Base-by-base conservation (phyloP, 2,329 filamentous ascomycete genomes). In the Penicillium sp. region DNA sequence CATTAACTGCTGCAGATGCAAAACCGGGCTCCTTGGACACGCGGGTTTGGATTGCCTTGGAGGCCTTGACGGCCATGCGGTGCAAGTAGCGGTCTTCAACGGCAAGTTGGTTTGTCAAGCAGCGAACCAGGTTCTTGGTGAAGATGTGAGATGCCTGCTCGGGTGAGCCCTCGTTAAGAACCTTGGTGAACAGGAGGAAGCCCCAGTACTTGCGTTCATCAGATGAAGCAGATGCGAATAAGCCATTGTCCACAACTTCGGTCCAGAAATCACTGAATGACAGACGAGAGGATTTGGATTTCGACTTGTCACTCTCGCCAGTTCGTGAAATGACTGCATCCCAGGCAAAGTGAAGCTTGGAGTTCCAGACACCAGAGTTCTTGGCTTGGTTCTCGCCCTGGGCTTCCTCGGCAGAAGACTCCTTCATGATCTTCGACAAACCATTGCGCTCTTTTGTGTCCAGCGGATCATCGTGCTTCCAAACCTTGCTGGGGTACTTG, bases 181-280 rank as follows among this genome's bases (percentile, higher is more conserved):
- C 85, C 68, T 89, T 91, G 66, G 89, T 87, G 68, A 97, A 91
- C 2, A 98, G 84, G 67, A 93, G 86, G 75, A 98, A 93, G 0
- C 95, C 95, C 74, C 92, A 92, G 68, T 91, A 92, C 75, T 97
- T 98, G 55, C 96, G 89, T 65, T 93, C 91, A 44, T 93, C 87
- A 1, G 92, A 96, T 8, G 93, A 89, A 11, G 84, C 86, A 55
- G 88, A 85, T 6, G 91, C 88, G 71, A 98, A 97, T 3, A 97
- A 82, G 9, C 90, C 89, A 70, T 90, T 90, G 74, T 97, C 93
- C 58, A 98, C 88, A 55, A 91, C 88, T 45, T 91, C 87, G 42
- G 85, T 85, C 93, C 93, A 98, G 71, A 97, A 96, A 47, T 89
- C 85, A 48, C 83, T 80, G 69, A 96, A 92, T 25, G 67, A 72